Conservation (phyloP, 192 early-diverging fungal species). For the Helicostylum pulchrum region DNA sequence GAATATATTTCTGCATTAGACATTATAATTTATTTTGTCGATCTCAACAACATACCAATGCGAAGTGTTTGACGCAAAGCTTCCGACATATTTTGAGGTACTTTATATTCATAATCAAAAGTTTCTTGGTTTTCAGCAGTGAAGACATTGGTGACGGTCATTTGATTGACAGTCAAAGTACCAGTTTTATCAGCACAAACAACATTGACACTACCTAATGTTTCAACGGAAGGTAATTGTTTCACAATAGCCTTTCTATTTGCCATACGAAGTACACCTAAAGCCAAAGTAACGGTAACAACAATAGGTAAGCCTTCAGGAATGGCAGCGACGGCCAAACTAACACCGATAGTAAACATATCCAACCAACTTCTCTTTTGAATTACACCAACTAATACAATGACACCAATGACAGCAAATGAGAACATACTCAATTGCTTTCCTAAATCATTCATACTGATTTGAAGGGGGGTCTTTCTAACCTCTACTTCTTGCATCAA, state of each 20-base stretch:
- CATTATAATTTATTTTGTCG: background rate
- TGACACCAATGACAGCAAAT: constrained; percentile 81
- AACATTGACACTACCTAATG: constrained; percentile 90
- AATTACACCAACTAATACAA: constrained; percentile 80
- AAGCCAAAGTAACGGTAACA: constrained; percentile 92
- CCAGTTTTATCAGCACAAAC: constrained; percentile 98
- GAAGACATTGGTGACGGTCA: constrained; percentile 87
- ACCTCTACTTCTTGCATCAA: constrained; percentile 94
- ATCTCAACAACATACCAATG: constrained; percentile 41
- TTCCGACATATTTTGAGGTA: constrained; percentile 23
- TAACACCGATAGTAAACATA: constrained; percentile 95
- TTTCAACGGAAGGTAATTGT: constrained; percentile 92
- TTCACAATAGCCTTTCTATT: constrained; percentile 90
- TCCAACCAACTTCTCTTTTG: constrained; percentile 90
- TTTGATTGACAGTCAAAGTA: constrained; percentile 92
- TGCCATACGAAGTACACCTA: constrained; percentile 92
- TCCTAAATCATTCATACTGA: constrained; percentile 93
- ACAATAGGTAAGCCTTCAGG: constrained; percentile 97
- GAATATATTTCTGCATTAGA: background rate
- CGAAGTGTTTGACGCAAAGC: constrained; percentile 46
- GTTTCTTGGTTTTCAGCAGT: constrained; percentile 51
- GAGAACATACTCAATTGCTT: constrained; percentile 83
- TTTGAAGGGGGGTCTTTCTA: constrained; percentile 88
- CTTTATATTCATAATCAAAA: constrained; percentile 50
- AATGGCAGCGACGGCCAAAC: constrained; percentile 96